Conservation (phyloP, 1,139 yeast species). For the Yamadazyma songkhlaensis region DNA sequence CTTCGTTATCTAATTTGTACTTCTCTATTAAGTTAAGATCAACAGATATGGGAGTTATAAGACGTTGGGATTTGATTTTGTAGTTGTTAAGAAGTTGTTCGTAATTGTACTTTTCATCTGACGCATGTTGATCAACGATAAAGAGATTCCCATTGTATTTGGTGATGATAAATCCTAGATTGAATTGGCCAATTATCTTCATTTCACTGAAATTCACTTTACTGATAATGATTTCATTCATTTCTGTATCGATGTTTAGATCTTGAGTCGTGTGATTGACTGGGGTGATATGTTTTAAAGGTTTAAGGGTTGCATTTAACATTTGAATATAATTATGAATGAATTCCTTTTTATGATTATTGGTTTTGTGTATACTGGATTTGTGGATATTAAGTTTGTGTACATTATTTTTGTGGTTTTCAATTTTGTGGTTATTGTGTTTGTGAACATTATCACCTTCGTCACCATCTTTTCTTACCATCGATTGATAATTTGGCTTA, state of each 20-base stretch:
- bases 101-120: slow-evolving; percentile 91
- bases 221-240: slow-evolving; percentile 42
- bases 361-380: no score
- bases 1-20: slow-evolving; percentile 49
- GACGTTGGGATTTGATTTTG: slow-evolving; percentile 50
- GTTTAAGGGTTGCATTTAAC: no score
- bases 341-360: no score
- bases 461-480: no score
- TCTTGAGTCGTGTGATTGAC: background rate
- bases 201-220: slow-evolving; percentile 66
- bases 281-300: background rate
- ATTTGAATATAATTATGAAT: no score
- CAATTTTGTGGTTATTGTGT: no score
- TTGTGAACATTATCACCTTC: no score
- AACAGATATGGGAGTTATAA: slow-evolving; percentile 63
- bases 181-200: slow-evolving; percentile 89
- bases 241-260: slow-evolving; percentile 1
- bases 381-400: no score
- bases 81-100: slow-evolving; percentile 64
- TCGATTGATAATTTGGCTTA: background rate
- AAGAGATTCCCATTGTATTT: slow-evolving; percentile 59
- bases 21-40: slow-evolving; percentile 80
- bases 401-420: no score
- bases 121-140: slow-evolving; percentile 95
- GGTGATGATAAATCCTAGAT: slow-evolving; percentile 83